These are phyloP conservation scores for Amanita rimosa DNA, from an alignment of 768 basidiomycete genomes.

Conservation along the genomic window DNA sequence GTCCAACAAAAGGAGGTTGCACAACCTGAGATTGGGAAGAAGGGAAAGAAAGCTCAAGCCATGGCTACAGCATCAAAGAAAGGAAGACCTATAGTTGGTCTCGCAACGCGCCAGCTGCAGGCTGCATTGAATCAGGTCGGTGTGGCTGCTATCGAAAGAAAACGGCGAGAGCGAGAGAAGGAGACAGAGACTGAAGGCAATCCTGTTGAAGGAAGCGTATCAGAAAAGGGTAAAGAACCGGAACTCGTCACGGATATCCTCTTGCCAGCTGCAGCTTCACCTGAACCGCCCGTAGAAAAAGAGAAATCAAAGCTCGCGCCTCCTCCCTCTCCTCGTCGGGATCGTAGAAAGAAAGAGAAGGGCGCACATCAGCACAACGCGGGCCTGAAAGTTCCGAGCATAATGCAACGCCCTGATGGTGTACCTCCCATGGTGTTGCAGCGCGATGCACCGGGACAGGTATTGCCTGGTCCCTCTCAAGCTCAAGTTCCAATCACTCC, in stretches of 20 bases:
- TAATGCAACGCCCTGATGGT: slow-evolving; percentile 7
- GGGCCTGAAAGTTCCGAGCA: slow-evolving; percentile 2
- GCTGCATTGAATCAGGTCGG: slow-evolving; percentile 60
- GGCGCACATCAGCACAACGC: neutral
- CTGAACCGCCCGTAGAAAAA: neutral
- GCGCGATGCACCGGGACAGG: slow-evolving; percentile 1
- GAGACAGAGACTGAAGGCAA: slow-evolving; percentile 7
- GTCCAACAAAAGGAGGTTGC: neutral
- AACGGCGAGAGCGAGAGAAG: slow-evolving; percentile 15
- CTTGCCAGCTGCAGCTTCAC: neutral
- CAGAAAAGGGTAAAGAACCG: slow-evolving; percentile 13
- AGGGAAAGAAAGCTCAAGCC: slow-evolving; percentile 4
- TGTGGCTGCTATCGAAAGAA: slow-evolving; percentile 25
- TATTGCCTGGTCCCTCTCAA: slow-evolving; percentile 2
- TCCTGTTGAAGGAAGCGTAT: neutral
- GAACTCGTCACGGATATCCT: neutral
- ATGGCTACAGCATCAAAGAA: slow-evolving; percentile 21
- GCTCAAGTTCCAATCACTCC: neutral
- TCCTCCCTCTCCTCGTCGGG: slow-evolving; percentile 2
- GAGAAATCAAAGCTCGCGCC: neutral
- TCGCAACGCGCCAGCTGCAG: slow-evolving; percentile 60
- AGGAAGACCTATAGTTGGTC: slow-evolving; percentile 46
- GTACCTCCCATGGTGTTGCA: slow-evolving; percentile 2
- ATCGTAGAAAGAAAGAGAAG: slow-evolving; percentile 2
- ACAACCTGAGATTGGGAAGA: neutral